phyloP scores from a whole-genome alignment of 1,139 yeast genomes.

The Scheffersomyces insectosa region DNA sequence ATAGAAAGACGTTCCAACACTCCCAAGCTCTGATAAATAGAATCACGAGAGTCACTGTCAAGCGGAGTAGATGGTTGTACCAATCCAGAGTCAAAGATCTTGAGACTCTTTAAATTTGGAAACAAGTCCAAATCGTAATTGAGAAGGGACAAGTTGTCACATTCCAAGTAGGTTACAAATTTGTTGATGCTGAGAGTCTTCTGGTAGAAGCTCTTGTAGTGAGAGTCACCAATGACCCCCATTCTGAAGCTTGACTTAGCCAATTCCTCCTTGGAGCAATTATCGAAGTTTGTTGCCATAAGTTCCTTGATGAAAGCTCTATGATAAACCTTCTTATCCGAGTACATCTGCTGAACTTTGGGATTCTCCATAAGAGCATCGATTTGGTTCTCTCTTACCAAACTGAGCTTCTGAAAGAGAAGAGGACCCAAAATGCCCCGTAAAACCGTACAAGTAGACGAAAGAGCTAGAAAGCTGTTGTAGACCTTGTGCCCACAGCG shows the following conservation, averaged over 20 bases:
- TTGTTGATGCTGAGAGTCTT: slow-evolving; percentile 17
- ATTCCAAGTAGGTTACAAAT: slow-evolving; percentile 26
- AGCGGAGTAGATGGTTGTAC: background rate
- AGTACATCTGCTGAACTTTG: slow-evolving; percentile 20
- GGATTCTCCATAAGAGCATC: slow-evolving; percentile 30
- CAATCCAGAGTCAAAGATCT: slow-evolving; percentile 17
- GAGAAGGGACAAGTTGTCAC: slow-evolving; percentile 21
- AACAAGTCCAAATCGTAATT: slow-evolving; percentile 19
- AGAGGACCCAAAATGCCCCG: slow-evolving; percentile 22
- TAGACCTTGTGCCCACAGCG: slow-evolving; percentile 10
- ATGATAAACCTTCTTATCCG: slow-evolving; percentile 22
- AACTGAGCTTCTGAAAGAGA: slow-evolving; percentile 24
- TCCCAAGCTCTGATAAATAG: background rate
- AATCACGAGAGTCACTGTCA: background rate
- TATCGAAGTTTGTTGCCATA: slow-evolving; percentile 15
- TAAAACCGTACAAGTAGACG: slow-evolving; percentile 27
- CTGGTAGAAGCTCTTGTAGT: slow-evolving; percentile 20
- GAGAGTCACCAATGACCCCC: slow-evolving; percentile 16
- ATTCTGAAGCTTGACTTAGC: slow-evolving; percentile 21
- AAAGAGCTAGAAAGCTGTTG: slow-evolving; percentile 18
- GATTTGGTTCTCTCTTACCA: slow-evolving; percentile 29
- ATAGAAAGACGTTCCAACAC: slow-evolving; percentile 17
- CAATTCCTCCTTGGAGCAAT: slow-evolving; percentile 22
- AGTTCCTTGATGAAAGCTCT: slow-evolving; percentile 25
- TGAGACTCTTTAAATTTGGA: slow-evolving; percentile 19